These are phyloP conservation scores for Trichoderma asperellum DNA, from an alignment of 2,329 filamentous ascomycete genomes.

Conservation along the genomic window DNA sequence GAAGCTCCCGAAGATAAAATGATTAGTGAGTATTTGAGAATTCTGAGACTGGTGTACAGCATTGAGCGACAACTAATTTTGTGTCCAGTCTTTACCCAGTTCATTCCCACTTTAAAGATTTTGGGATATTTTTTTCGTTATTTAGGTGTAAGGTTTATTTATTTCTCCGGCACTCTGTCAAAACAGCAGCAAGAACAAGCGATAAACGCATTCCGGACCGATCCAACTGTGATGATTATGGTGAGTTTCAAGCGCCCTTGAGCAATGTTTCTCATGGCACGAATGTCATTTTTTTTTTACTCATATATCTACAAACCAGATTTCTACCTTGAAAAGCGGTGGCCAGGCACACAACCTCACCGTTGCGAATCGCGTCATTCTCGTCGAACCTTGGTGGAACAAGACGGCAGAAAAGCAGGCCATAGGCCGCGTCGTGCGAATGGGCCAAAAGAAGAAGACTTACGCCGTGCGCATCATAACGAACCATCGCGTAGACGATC, in stretches of 20 bases:
- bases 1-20: constrained; percentile 45
- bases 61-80: background rate
- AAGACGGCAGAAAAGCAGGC: constrained; percentile 63
- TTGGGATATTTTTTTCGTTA: background rate
- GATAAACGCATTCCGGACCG: background rate
- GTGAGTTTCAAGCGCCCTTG: background rate
- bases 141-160: background rate
- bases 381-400: constrained; percentile 66
- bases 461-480: constrained; percentile 2
- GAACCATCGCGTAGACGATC: background rate
- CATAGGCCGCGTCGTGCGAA: constrained; percentile 62
- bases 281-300: background rate
- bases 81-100: background rate
- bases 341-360: constrained; percentile 47
- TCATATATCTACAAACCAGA: constrained; percentile 32
- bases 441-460: constrained; percentile 55
- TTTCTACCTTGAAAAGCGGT: constrained; percentile 43
- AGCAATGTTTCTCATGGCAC: background rate
- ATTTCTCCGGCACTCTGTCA: background rate
- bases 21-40: constrained; percentile 40
- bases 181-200: background rate
- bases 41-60: too few relatives aligned
- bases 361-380: constrained; percentile 56
- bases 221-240: background rate
- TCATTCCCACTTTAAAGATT: background rate